Evolutionary conservation across 1,284 basidiomycete species (phyloP).

Genomic region (Marasmius oreades): DNA sequence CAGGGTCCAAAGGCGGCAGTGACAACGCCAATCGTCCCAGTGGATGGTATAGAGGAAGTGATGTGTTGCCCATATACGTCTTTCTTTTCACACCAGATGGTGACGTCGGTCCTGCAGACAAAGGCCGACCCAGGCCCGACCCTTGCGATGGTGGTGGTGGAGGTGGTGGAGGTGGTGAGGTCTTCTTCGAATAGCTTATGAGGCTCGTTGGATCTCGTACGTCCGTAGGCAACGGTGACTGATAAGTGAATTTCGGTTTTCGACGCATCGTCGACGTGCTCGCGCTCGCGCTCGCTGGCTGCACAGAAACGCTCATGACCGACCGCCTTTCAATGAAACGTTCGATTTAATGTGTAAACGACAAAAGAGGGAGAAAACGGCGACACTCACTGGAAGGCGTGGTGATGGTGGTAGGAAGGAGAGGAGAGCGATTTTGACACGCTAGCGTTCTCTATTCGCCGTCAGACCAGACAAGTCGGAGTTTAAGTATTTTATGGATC

Average conservation of each 20-base stretch:
- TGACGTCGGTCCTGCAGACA: conserved; percentile 14
- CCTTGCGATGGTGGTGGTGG: conserved; percentile 11
- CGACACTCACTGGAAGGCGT: too few species aligned
- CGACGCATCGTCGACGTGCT: conserved; percentile 29
- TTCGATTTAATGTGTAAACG: background rate
- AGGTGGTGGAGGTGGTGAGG: conserved; percentile 9
- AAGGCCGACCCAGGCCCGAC: too few species aligned
- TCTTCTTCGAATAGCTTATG: conserved; percentile 12
- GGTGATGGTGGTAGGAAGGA: background rate
- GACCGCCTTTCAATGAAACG: background rate
- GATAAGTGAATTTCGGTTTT: conserved; percentile 50
- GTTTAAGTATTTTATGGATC: background rate
- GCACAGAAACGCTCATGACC: conserved; percentile 3
- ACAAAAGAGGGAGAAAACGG: background rate
- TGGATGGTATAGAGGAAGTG: conserved; percentile 70
- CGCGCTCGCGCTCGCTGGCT: background rate
- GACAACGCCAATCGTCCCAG: conserved; percentile 61
- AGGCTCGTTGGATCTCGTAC: conserved; percentile 14
- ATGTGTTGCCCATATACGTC: conserved; percentile 30
- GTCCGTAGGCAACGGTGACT: conserved; percentile 37
- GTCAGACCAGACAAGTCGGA: background rate
- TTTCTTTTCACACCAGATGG: conserved; percentile 19
- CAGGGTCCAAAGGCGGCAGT: conserved; percentile 61
- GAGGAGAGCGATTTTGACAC: background rate
- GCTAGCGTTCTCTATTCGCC: background rate